Evolutionary conservation across 1,284 basidiomycete species (phyloP).

Genomic region (Leccinum laetum): DNA sequence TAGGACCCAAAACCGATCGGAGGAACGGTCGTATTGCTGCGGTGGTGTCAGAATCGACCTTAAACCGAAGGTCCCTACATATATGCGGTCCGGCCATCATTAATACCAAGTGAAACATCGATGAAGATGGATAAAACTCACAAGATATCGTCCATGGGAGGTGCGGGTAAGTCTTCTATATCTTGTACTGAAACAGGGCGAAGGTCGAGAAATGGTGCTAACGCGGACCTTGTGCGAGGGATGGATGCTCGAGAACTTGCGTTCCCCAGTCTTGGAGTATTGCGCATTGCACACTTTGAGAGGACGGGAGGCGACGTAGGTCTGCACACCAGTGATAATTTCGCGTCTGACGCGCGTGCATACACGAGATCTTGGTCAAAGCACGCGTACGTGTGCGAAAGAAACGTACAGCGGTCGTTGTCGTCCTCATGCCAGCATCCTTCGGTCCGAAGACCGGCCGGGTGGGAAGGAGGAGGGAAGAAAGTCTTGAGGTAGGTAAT

Average conservation of each 20-base stretch:
- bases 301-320: slow-evolving; percentile 43
- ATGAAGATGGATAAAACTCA: slow-evolving; percentile 19
- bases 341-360: slow-evolving; percentile 20
- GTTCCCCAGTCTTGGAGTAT: slow-evolving; percentile 37
- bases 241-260: slow-evolving; percentile 21
- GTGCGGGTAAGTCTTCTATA: slow-evolving; percentile 22
- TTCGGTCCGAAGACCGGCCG: slow-evolving; percentile 34
- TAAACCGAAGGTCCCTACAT: slow-evolving; percentile 36
- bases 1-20: slow-evolving; percentile 13
- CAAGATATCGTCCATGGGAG: slow-evolving; percentile 34
- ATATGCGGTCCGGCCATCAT: neutral
- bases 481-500: slow-evolving; percentile 38
- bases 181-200: slow-evolving; percentile 21
- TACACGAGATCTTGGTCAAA: slow-evolving; percentile 19
- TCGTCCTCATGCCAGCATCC: slow-evolving; percentile 35
- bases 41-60: slow-evolving; percentile 30
- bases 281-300: slow-evolving; percentile 35
- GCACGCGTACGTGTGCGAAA: slow-evolving; percentile 11
- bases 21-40: slow-evolving; percentile 22
- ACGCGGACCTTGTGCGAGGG: slow-evolving; percentile 25
- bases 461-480: slow-evolving; percentile 13
- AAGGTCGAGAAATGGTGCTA: slow-evolving; percentile 18
- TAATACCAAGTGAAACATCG: neutral
- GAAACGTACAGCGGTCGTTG: slow-evolving; percentile 32
- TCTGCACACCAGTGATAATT: slow-evolving; percentile 23